phyloP scores from a whole-genome alignment of 164 flowering plant genomes.

The Kalanchoe fedtschenkoi region DNA sequence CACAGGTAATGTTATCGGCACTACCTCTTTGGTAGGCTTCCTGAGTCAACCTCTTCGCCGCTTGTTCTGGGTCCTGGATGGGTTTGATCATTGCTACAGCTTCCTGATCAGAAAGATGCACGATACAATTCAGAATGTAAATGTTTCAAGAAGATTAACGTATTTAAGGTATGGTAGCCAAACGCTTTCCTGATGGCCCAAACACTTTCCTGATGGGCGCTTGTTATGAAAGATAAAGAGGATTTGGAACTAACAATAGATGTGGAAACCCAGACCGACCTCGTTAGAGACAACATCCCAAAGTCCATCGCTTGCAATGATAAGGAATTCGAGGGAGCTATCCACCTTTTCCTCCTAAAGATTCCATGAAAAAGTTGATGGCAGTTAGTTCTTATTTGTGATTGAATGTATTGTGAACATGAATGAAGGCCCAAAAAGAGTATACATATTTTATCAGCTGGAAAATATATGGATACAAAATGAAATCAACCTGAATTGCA shows the following conservation, averaged over 20 bases:
- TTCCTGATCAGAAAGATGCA: neutral
- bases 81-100: neutral
- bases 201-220: too few relatives aligned
- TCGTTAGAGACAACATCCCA: conserved; percentile 1
- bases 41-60: neutral
- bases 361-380: neutral
- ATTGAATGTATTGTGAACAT: neutral
- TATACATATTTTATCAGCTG: neutral
- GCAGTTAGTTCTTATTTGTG: neutral
- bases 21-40: conserved; percentile 2
- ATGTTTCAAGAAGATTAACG: too few relatives aligned
- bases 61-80: neutral
- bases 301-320: conserved; percentile 3
- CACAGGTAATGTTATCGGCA: conserved; percentile 4
- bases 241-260: neutral
- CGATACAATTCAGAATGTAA: neutral
- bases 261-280: neutral
- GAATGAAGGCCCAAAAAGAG: too few relatives aligned
- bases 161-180: too few relatives aligned
- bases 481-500: conserved; percentile 64
- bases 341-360: conserved; percentile 1
- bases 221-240: neutral
- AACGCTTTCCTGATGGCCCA: too few relatives aligned
- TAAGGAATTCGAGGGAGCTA: conserved; percentile 3
- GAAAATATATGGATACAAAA: neutral